Percentiles rank a stretch among this genome's conserved stretches.
Conservation (phyloP, 495 filamentous ascomycete genomes). For the Podospora bellae-mahoneyi region DNA sequence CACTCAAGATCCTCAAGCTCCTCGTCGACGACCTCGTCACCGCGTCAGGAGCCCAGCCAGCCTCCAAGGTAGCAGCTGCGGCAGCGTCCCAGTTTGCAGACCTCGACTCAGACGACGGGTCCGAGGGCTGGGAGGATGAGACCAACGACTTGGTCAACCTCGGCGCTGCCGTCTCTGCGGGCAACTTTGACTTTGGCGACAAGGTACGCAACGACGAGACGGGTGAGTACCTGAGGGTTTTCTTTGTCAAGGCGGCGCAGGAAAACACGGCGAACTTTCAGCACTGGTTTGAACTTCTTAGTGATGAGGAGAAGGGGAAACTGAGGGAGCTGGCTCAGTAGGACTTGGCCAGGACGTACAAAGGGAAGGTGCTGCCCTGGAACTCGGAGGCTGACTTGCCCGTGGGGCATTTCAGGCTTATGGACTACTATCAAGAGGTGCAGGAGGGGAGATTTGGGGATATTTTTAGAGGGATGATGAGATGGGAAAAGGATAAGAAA, state of each 20-base stretch:
- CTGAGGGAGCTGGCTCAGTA: constrained; percentile 47
- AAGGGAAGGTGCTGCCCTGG: no score
- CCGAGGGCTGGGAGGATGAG: constrained; percentile 89
- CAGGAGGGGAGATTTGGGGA: background rate
- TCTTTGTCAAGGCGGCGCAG: constrained; percentile 68
- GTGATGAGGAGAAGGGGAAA: constrained; percentile 70
- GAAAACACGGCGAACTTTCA: constrained; percentile 70
- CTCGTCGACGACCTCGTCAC: constrained; percentile 82
- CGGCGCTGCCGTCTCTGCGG: constrained; percentile 60
- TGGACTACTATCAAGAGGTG: background rate
- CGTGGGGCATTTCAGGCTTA: no score
- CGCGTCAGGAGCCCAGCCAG: constrained; percentile 47
- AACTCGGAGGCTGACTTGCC: background rate
- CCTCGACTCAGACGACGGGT: constrained; percentile 59
- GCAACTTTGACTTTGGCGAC: constrained; percentile 75
- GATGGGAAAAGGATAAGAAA: background rate
- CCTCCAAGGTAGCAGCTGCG: constrained; percentile 50
- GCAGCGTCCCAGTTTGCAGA: constrained; percentile 52
- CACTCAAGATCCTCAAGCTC: constrained; percentile 94
- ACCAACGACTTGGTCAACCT: constrained; percentile 67
- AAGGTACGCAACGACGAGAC: constrained; percentile 89
- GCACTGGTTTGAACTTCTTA: constrained; percentile 66
- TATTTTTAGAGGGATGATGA: background rate
- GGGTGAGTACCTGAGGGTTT: constrained; percentile 73
- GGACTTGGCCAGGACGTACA: background rate